phyloP scores from a whole-genome alignment of 202 grass and related monocot genomes.

The Bolboschoenoplectus hybrid region DNA sequence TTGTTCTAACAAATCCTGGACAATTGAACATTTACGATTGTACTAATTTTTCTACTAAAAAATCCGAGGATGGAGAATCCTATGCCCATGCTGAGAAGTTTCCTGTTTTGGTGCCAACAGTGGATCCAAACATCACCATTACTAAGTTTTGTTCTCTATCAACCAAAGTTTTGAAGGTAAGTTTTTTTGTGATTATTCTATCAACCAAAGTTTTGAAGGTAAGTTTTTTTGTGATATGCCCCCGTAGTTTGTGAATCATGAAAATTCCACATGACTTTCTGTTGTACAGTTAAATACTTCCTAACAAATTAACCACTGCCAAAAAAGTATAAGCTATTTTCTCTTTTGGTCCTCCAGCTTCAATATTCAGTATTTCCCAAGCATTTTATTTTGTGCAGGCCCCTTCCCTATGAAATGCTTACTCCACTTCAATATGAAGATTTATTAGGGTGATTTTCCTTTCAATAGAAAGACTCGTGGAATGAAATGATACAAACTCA shows the following conservation, averaged over 20 bases:
- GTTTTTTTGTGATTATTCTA: constrained; percentile 44
- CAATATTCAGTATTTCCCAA: background rate
- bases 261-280: background rate
- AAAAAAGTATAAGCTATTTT: background rate
- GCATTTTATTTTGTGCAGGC: background rate
- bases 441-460: background rate
- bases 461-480: background rate
- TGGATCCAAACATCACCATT: constrained; percentile 84
- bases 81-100: constrained; percentile 67
- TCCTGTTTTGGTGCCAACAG: constrained; percentile 69
- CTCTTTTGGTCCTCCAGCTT: constrained; percentile 11
- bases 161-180: constrained; percentile 77
- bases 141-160: constrained; percentile 63
- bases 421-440: background rate
- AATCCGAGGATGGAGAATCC: constrained; percentile 57
- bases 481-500: constrained; percentile 26
- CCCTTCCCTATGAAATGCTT: background rate
- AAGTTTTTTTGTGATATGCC: constrained; percentile 38
- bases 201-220: constrained; percentile 76
- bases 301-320: background rate
- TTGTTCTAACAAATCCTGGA: constrained; percentile 92
- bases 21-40: constrained; percentile 88
- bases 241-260: background rate
- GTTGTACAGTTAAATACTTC: background rate
- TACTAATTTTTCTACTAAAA: constrained; percentile 65